Evolutionary conservation across 2,329 filamentous ascomycete species (phyloP).

Genomic region (Arachnopeziza araneosa): DNA sequence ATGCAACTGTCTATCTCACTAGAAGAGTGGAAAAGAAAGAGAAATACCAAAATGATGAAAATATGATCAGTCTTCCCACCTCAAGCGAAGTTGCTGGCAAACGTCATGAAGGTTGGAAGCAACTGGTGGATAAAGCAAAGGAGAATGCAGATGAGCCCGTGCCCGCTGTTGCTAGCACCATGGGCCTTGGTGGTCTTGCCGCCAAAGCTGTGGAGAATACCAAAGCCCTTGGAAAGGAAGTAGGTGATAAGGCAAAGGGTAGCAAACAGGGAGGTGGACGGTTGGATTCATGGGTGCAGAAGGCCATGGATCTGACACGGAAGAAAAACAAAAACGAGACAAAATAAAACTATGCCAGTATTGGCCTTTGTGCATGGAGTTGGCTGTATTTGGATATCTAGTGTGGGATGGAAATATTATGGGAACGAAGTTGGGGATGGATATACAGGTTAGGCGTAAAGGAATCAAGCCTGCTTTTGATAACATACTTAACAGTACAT

Average conservation of each 20-base stretch:
- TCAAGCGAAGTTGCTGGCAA: constrained; percentile 10
- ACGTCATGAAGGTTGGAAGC: constrained; percentile 25
- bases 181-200: constrained; percentile 22
- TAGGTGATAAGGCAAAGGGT: constrained; percentile 13
- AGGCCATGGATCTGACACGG: constrained; percentile 14
- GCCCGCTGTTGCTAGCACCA: constrained; percentile 1
- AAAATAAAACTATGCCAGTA: constrained; percentile 1
- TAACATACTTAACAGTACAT: too few species aligned
- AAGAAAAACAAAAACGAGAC: constrained; percentile 11
- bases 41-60: constrained; percentile 27
- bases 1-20: constrained; percentile 53
- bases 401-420: background rate
- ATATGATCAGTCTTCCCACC: constrained; percentile 25
- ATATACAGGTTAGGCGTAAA: background rate
- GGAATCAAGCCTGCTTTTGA: background rate
- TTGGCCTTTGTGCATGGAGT: background rate
- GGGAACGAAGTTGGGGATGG: background rate
- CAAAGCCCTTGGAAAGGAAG: constrained; percentile 15
- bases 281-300: constrained; percentile 16
- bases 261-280: background rate
- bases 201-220: constrained; percentile 23
- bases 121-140: constrained; percentile 26
- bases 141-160: constrained; percentile 14
- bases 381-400: background rate
- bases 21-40: constrained; percentile 41